Evolutionary conservation across 1,284 basidiomycete genomes (phyloP).

Genomic region (Sporisorium reilianum): DNA sequence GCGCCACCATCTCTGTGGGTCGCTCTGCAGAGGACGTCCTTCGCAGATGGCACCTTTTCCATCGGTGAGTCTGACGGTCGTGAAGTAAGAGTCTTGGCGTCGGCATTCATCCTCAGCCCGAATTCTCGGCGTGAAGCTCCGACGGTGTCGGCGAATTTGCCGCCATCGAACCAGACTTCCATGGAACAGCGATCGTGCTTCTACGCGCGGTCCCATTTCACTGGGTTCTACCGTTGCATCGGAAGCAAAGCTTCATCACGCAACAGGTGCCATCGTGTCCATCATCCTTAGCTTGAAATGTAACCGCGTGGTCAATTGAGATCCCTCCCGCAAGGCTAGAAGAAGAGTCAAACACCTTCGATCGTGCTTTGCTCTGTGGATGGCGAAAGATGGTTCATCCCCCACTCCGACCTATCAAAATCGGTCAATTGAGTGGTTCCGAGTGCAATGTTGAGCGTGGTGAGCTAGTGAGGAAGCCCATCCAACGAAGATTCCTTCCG

Average conservation of each 20-base stretch:
- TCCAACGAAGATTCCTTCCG: background rate
- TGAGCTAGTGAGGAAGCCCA: too few species aligned
- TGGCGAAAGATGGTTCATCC: constrained; percentile 17
- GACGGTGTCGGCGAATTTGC: background rate
- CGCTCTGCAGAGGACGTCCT: background rate
- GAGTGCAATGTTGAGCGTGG: too few species aligned
- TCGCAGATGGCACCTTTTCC: background rate
- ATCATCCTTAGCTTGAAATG: constrained; percentile 1
- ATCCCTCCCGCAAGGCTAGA: background rate
- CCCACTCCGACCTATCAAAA: background rate
- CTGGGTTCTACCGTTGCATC: background rate
- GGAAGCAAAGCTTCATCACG: constrained; percentile 10
- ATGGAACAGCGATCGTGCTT: background rate
- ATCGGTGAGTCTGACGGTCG: background rate
- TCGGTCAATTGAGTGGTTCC: background rate
- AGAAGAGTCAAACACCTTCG: background rate
- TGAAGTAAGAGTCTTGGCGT: background rate
- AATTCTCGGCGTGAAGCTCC: background rate
- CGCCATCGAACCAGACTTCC: too few species aligned
- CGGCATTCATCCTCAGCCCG: background rate
- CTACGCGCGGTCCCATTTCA: background rate
- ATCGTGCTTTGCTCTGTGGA: constrained; percentile 17
- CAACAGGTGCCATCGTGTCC: constrained; percentile 10
- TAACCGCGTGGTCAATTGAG: background rate
- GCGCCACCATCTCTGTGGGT: background rate